Conservation (phyloP, 2,329 filamentous ascomycete species). For the Dactylellina sp. region DNA sequence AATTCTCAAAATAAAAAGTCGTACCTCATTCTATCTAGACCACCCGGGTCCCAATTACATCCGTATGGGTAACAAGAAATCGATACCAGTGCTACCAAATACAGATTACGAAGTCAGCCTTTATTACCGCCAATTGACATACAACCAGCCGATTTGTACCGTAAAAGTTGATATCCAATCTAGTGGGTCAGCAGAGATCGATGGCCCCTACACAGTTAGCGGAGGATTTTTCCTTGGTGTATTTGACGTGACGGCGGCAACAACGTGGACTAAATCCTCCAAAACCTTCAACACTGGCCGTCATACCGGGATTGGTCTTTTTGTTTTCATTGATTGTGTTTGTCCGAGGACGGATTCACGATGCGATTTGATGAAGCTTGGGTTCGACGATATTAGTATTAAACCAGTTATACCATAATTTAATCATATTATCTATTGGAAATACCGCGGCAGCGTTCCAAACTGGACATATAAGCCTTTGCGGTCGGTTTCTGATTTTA, state of each 20-base stretch:
- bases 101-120: slow-evolving; percentile 16
- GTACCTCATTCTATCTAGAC: not conserved
- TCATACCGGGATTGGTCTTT: not conserved
- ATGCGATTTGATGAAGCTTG: not conserved
- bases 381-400: slow-evolving; percentile 22
- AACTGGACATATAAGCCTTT: no score
- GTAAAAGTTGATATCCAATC: no score
- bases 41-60: not conserved
- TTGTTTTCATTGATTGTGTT: not conserved
- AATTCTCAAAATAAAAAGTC: slow-evolving; percentile 8
- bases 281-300: not conserved
- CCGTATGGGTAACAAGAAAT: slow-evolving; percentile 19
- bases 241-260: not conserved
- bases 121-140: slow-evolving; percentile 16
- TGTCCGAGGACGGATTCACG: no score
- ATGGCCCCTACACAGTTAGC: no score
- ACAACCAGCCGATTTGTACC: not conserved
- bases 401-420: not conserved
- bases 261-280: slow-evolving; percentile 15
- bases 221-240: not conserved
- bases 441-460: no score
- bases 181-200: no score
- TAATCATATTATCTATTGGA: no score
- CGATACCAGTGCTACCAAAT: slow-evolving; percentile 9
- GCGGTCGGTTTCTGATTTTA: no score